These are phyloP conservation scores for Kodamaea nitidulidarum DNA, from an alignment of 805 yeast genomes.

Conservation along the genomic window DNA sequence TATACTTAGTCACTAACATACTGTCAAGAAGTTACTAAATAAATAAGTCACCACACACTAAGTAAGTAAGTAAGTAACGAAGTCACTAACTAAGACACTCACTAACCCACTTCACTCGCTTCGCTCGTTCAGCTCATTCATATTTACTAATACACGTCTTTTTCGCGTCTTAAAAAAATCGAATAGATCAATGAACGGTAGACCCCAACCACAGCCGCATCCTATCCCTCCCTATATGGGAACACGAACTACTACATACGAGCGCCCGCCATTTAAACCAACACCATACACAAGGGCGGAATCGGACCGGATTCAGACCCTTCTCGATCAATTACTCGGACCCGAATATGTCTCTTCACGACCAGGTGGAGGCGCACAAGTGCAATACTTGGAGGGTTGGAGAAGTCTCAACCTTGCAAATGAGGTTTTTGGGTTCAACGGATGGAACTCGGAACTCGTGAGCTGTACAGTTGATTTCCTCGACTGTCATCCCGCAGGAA, in stretches of 20 bases:
- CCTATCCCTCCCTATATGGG: not conserved
- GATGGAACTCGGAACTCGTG: constrained; percentile 74
- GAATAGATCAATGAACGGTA: constrained; percentile 1
- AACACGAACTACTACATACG: not conserved
- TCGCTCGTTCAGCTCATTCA: no score
- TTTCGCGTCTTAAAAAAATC: constrained; percentile 2
- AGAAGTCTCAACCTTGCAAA: constrained; percentile 76
- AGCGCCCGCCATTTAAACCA: constrained; percentile 14
- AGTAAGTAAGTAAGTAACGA: no score
- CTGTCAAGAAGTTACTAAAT: no score
- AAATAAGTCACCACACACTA: no score
- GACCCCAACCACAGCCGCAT: constrained; percentile 2
- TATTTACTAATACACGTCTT: not conserved
- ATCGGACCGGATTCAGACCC: constrained; percentile 29
- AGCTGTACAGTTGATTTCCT: constrained; percentile 64
- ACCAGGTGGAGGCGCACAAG: constrained; percentile 71
- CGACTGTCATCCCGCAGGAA: constrained; percentile 54
- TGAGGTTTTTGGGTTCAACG: constrained; percentile 77
- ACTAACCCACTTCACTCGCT: no score
- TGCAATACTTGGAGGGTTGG: constrained; percentile 81
- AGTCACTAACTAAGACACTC: no score
- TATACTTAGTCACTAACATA: no score
- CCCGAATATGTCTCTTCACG: constrained; percentile 76
- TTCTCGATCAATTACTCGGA: constrained; percentile 47
- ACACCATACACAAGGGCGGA: constrained; percentile 32